phyloP scores from a whole-genome alignment of 2,329 filamentous ascomycete genomes.

The Aspergillus terreus region DNA sequence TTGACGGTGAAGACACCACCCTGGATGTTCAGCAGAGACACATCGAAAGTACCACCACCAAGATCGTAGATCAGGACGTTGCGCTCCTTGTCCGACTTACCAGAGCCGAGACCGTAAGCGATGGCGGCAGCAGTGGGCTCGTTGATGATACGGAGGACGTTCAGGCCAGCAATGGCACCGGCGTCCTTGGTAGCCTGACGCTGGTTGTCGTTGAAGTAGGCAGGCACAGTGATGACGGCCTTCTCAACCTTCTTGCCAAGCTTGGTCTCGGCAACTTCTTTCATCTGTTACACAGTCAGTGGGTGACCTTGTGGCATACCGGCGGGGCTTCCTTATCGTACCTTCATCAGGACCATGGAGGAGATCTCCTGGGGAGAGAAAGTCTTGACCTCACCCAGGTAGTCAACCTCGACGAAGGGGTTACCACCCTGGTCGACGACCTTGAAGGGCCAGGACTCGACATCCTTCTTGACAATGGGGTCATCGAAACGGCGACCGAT shows the following conservation, averaged over 20 bases:
- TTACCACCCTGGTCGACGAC: conserved; percentile 83
- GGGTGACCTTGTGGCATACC: too few species aligned
- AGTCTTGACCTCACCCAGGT: conserved; percentile 88
- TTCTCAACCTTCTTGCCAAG: conserved; percentile 98
- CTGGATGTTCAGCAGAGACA: conserved; percentile 97
- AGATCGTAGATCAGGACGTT: conserved; percentile 99
- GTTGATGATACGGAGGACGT: conserved; percentile 99
- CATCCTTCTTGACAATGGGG: conserved; percentile 96
- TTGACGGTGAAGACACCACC: conserved; percentile 99
- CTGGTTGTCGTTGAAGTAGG: conserved; percentile 99
- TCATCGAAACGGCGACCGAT: conserved; percentile 96
- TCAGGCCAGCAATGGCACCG: conserved; percentile 93
- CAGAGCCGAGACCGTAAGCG: conserved; percentile 92
- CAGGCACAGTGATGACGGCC: conserved; percentile 97
- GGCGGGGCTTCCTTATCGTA: conserved; percentile 36
- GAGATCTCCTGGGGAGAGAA: conserved; percentile 99
- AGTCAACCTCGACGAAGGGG: conserved; percentile 92
- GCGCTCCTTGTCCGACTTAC: conserved; percentile 95
- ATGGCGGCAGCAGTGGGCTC: conserved; percentile 98
- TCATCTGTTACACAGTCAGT: conserved; percentile 64
- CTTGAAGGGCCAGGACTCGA: conserved; percentile 99
- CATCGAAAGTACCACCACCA: conserved; percentile 99
- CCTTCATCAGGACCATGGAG: conserved; percentile 97
- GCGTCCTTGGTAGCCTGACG: conserved; percentile 99
- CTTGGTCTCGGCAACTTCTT: conserved; percentile 98